Evolutionary conservation across 2,329 filamentous ascomycete genomes (phyloP), one percentile per base, ranked within the genome.

Genomic region (Trichoderma breve): DNA sequence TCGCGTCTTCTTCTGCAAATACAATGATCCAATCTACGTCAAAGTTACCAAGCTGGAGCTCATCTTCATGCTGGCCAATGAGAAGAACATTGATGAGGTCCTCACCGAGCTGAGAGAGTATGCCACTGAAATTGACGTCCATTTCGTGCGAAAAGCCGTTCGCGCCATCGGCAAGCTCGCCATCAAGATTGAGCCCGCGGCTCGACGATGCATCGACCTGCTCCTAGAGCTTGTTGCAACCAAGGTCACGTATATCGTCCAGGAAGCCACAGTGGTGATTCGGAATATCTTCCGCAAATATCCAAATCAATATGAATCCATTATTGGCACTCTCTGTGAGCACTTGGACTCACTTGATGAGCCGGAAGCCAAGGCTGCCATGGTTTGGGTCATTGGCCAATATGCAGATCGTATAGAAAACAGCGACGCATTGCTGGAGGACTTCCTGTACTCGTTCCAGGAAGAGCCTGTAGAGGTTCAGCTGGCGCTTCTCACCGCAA

Each of bases 281-380:
- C 92, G 94, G 76, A 99, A 99, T 81, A 99, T 99, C 78, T 99
- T 99, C 88, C 92, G 96, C 76, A 98, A 98, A 83, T 99, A 99
- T 78, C 96, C 96, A 9, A 98, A 99, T 80, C 94, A 98, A 80
- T 99, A 99, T 82, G 96, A 99, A 82, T 95, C 93, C 73, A 98
- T 99, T 81, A 99, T 99, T 78, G 92, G 93, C 65, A 97, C 95
- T 1, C 87, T 99, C 0, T 98, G 97, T 83, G 94, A 98, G 80
- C 95, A 99, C 77, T 89, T 99, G 28, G 96, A 99, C 82, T 97
- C 95, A 4, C 85, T 99, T 63, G 96, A 99, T 80, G 96, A 99
- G 81, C 95, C 96, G 2, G 96, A 99, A 82, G 96, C 96, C 60
- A 99, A 99, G 81, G 95, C 96, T 2, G 96, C 96, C 72, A 97